These are phyloP conservation scores for Leccinum barrowsii DNA, from an alignment of 768 basidiomycete species.

Conservation along the genomic window DNA sequence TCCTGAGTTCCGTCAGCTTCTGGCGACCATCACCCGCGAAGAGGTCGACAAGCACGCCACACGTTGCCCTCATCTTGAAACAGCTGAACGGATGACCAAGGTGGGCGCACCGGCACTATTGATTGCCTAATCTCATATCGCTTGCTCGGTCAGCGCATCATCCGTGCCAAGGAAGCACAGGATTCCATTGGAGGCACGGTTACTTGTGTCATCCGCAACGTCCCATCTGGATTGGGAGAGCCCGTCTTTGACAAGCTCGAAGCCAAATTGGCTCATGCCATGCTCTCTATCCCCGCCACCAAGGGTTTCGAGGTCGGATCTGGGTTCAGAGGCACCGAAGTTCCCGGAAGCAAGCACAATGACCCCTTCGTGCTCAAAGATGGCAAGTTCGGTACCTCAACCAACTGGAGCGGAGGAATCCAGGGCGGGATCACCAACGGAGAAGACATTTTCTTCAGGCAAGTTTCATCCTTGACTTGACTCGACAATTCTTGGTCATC, in stretches of 20 bases:
- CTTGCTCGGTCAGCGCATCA: constrained; percentile 64
- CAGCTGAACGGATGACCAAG: constrained; percentile 87
- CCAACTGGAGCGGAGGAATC: constrained; percentile 96
- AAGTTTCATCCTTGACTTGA: constrained; percentile 18
- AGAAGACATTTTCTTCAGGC: constrained; percentile 97
- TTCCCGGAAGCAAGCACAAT: constrained; percentile 92
- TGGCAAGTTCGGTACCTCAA: constrained; percentile 75
- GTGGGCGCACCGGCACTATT: constrained; percentile 35
- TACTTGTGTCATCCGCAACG: constrained; percentile 91
- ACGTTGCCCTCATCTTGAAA: constrained; percentile 87
- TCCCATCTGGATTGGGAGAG: constrained; percentile 90
- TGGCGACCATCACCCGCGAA: constrained; percentile 76
- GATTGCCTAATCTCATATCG: constrained; percentile 35
- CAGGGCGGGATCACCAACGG: constrained; percentile 98
- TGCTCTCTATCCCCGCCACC: constrained; percentile 98
- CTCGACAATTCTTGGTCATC: background rate
- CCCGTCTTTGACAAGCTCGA: constrained; percentile 99
- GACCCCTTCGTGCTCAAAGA: constrained; percentile 74
- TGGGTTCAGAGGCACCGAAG: constrained; percentile 91
- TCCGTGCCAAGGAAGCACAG: constrained; percentile 82
- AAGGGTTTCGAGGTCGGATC: constrained; percentile 98
- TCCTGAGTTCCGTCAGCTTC: constrained; percentile 76
- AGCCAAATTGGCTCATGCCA: constrained; percentile 92
- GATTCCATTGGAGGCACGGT: constrained; percentile 99
- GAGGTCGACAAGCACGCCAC: constrained; percentile 86